phyloP scores from a whole-genome alignment of 2,329 filamentous ascomycete species.

The Albifimbria verrucaria region DNA sequence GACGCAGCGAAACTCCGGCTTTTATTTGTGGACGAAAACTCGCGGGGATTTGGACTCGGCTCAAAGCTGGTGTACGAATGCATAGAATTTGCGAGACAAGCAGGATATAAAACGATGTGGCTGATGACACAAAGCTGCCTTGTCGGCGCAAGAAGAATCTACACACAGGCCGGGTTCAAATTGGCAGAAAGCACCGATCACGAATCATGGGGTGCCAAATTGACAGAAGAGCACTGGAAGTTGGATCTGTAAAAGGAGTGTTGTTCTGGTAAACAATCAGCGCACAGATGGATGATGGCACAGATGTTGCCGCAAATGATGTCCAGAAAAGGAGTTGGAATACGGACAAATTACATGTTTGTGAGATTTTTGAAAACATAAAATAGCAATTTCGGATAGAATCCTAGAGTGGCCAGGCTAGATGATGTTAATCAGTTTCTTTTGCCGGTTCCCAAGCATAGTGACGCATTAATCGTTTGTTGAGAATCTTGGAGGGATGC shows the following conservation, averaged over 20 bases:
- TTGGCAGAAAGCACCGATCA: neutral
- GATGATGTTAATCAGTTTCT: no score
- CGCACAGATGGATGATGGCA: no score
- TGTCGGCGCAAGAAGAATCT: slow-evolving; percentile 13
- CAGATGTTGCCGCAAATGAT: no score
- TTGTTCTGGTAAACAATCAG: no score
- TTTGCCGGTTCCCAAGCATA: no score
- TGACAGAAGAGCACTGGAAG: neutral
- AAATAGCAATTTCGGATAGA: no score
- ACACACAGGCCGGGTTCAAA: slow-evolving; percentile 15
- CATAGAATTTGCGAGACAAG: slow-evolving; percentile 14
- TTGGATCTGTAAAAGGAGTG: neutral
- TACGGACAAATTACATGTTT: no score
- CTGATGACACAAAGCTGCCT: slow-evolving; percentile 16
- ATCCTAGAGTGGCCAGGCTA: no score
- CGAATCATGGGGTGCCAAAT: neutral
- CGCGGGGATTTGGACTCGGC: slow-evolving; percentile 16
- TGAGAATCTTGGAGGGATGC: no score
- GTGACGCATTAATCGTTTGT: no score
- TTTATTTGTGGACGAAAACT: slow-evolving; percentile 17
- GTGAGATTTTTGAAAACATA: no score
- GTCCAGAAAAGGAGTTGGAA: no score
- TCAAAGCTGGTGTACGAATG: slow-evolving; percentile 11
- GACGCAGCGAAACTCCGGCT: slow-evolving; percentile 16
- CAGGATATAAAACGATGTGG: slow-evolving; percentile 11